Evolutionary conservation across 768 basidiomycete species (phyloP).

Genomic region (Mycena pura): DNA sequence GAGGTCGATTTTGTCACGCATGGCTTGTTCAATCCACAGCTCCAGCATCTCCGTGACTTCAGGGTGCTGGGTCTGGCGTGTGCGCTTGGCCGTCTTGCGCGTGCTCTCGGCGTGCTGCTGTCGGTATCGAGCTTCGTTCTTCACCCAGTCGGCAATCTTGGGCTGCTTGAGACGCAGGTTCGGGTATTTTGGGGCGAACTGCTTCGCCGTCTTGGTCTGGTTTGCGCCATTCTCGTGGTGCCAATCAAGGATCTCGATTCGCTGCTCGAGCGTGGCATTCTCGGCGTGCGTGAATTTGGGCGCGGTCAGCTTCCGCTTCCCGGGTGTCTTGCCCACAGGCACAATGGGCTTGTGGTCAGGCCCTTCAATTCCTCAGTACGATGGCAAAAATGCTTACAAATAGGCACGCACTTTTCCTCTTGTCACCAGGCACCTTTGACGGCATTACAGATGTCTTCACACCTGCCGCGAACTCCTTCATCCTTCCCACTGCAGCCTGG

Average conservation of each 20-base stretch:
- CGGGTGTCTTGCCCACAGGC: slow-evolving; percentile 6
- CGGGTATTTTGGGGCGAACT: slow-evolving; percentile 40
- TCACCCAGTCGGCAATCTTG: slow-evolving; percentile 39
- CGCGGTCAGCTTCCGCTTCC: slow-evolving; percentile 8
- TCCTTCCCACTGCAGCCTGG: background rate
- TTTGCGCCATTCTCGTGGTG: slow-evolving; percentile 38
- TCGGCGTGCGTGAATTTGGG: slow-evolving; percentile 32
- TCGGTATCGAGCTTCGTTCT: slow-evolving; percentile 30
- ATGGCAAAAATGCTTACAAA: background rate
- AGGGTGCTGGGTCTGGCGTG: slow-evolving; percentile 33
- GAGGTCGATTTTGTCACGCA: slow-evolving; percentile 37
- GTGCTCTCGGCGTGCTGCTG: slow-evolving; percentile 10
- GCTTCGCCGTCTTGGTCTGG: slow-evolving; percentile 38
- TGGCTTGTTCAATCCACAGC: slow-evolving; percentile 44
- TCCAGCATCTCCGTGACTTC: slow-evolving; percentile 43
- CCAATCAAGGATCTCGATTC: slow-evolving; percentile 46
- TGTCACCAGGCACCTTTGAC: background rate
- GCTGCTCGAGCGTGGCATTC: slow-evolving; percentile 41
- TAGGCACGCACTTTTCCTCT: slow-evolving; percentile 4
- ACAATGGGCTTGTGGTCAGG: slow-evolving; percentile 7
- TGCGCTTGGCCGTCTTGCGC: slow-evolving; percentile 3
- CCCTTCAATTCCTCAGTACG: background rate
- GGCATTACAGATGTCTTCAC: background rate
- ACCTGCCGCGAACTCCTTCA: slow-evolving; percentile 15
- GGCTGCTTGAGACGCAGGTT: slow-evolving; percentile 43